phyloP scores from a whole-genome alignment of 768 basidiomycete genomes.

The Termitomyces sp. region DNA sequence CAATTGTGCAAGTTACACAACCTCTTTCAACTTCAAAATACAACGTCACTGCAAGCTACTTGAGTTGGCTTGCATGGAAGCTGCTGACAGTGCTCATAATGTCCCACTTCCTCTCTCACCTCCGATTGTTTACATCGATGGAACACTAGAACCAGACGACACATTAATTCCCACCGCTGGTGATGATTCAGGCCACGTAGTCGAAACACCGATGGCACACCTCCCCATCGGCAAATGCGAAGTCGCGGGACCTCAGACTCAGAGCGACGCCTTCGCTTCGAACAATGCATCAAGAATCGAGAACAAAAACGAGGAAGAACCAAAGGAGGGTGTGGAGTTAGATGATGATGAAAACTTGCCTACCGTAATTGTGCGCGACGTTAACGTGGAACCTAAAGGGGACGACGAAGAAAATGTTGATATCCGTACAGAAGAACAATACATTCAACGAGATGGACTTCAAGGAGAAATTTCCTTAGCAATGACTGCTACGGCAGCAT shows the following conservation, averaged over 20 bases:
- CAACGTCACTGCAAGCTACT: constrained; percentile 11
- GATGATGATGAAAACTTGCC: constrained; percentile 3
- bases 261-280: background rate
- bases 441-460: background rate
- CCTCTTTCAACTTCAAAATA: constrained; percentile 11
- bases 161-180: background rate
- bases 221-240: background rate
- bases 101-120: constrained; percentile 25
- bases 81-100: constrained; percentile 18
- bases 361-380: background rate
- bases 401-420: background rate
- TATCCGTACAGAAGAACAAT: background rate
- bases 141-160: constrained; percentile 8
- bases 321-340: background rate
- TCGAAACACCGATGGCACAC: background rate
- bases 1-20: constrained; percentile 8
- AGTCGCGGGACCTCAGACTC: background rate
- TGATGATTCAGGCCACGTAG: constrained; percentile 10
- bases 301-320: background rate
- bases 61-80: constrained; percentile 18
- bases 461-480: constrained; percentile 1
- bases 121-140: constrained; percentile 7
- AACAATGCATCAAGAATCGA: background rate
- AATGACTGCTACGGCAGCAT: background rate
- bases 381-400: background rate